Conservation (phyloP, 208 protist species). For the Trypanosoma brucei region DNA sequence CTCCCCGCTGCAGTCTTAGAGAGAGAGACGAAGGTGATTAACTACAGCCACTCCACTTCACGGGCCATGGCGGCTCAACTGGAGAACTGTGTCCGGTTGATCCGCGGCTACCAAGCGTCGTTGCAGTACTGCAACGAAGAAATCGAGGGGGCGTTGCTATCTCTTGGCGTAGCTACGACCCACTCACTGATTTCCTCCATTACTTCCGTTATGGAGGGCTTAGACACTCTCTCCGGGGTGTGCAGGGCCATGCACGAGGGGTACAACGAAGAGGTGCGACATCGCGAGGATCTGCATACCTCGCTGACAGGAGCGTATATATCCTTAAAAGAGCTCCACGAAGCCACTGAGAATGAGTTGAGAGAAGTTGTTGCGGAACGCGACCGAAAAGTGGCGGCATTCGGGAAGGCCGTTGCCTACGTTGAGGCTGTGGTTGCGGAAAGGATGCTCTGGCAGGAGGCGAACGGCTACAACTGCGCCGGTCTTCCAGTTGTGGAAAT, state of each 20-base stretch:
- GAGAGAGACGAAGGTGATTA: constrained; percentile 44
- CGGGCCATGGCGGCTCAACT: constrained; percentile 31
- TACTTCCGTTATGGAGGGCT: constrained; percentile 30
- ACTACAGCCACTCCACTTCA: constrained; percentile 25
- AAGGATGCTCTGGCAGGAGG: constrained; percentile 59
- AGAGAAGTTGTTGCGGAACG: constrained; percentile 38
- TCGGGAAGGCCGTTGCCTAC: constrained; percentile 61
- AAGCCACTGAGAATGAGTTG: constrained; percentile 49
- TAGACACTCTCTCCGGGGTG: constrained; percentile 31
- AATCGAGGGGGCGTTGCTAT: constrained; percentile 68
- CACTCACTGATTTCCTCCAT: constrained; percentile 54
- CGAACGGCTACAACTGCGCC: constrained; percentile 46
- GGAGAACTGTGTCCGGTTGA: constrained; percentile 32
- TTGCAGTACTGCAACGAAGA: constrained; percentile 53
- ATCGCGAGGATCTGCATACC: constrained; percentile 43
- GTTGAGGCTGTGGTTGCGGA: constrained; percentile 67
- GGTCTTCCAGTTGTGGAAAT: constrained; percentile 48
- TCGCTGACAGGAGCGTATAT: constrained; percentile 38
- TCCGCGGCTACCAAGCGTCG: constrained; percentile 30
- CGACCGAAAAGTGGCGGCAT: constrained; percentile 47
- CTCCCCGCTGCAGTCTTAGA: constrained; percentile 50
- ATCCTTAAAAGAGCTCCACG: constrained; percentile 48
- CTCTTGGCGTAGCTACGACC: constrained; percentile 56
- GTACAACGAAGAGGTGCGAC: constrained; percentile 33
- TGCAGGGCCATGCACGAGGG: constrained; percentile 30